Evolutionary conservation across 1,284 basidiomycete genomes (phyloP).

Genomic region (Naganishia sp.): DNA sequence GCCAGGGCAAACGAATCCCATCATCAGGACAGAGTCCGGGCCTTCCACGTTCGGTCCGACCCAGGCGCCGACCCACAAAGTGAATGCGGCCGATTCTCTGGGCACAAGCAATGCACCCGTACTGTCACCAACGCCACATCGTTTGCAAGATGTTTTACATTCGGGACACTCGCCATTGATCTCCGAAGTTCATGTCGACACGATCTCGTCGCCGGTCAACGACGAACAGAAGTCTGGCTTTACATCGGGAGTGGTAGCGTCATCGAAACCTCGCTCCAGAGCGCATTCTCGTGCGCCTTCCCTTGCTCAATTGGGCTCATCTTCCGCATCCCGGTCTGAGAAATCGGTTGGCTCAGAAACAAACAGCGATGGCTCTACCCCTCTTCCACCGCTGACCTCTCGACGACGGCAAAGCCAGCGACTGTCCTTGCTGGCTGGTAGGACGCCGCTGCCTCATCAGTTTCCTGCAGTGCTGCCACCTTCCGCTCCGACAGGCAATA

Average conservation of each 20-base stretch:
- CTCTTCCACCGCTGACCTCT: conserved; percentile 42
- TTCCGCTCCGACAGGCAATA: conserved; percentile 26
- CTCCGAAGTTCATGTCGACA: conserved; percentile 10
- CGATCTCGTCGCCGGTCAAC: not conserved
- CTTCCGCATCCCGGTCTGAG: not conserved
- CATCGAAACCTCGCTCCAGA: conserved; percentile 17
- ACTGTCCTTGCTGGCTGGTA: conserved; percentile 51
- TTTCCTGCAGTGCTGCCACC: conserved; percentile 47
- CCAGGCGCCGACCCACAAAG: too few relatives aligned
- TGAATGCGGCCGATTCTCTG: too few relatives aligned
- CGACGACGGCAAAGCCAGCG: conserved; percentile 48
- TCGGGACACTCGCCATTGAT: conserved; percentile 41
- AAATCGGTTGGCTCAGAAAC: not conserved
- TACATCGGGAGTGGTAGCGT: not conserved
- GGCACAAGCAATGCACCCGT: not conserved
- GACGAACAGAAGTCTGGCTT: not conserved
- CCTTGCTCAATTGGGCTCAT: not conserved
- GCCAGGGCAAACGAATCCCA: not conserved
- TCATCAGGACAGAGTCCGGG: conserved; percentile 23
- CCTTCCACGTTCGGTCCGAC: not conserved
- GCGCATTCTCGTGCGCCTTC: conserved; percentile 29
- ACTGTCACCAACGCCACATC: conserved; percentile 9
- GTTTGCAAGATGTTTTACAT: conserved; percentile 41
- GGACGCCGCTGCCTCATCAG: conserved; percentile 49
- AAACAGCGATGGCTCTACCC: conserved; percentile 15